Percentiles rank a stretch among this genome's conserved stretches.
phyloP scores from a whole-genome alignment of 306 rosid genomes.

The Biancaea sappan region DNA sequence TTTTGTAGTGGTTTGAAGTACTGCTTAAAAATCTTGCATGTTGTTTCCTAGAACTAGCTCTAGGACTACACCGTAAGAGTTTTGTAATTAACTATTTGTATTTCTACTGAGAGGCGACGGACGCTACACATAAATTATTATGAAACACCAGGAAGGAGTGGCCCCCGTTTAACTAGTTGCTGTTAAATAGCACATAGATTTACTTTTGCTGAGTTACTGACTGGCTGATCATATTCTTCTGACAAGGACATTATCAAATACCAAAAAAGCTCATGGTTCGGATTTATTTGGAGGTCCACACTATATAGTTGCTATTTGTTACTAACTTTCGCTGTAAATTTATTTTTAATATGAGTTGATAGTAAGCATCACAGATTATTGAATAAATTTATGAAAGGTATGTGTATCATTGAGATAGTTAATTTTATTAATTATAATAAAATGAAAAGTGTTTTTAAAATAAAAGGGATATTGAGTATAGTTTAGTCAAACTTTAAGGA shows the following conservation, averaged over 20 bases:
- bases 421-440: too few relatives aligned
- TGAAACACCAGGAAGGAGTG: constrained; percentile 3
- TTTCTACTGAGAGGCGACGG: constrained; percentile 16
- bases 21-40: not conserved
- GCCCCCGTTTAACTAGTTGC: not conserved
- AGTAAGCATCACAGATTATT: too few relatives aligned
- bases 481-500: too few relatives aligned
- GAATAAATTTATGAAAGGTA: too few relatives aligned
- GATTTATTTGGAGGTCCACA: too few relatives aligned
- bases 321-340: too few relatives aligned
- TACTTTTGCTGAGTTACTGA: not conserved
- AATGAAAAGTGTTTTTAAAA: too few relatives aligned
- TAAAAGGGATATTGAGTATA: too few relatives aligned
- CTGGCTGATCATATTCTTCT: not conserved
- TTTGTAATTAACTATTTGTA: constrained; percentile 23
- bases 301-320: too few relatives aligned
- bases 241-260: not conserved
- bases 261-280: too few relatives aligned
- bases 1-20: constrained; percentile 22
- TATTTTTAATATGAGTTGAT: too few relatives aligned
- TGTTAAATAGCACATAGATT: not conserved
- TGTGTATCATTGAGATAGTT: too few relatives aligned
- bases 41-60: constrained; percentile 39
- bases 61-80: constrained; percentile 19
- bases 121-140: constrained; percentile 13